Base-by-base conservation (phyloP, 2,329 filamentous ascomycete species). In the Penicillium decumbens region DNA sequence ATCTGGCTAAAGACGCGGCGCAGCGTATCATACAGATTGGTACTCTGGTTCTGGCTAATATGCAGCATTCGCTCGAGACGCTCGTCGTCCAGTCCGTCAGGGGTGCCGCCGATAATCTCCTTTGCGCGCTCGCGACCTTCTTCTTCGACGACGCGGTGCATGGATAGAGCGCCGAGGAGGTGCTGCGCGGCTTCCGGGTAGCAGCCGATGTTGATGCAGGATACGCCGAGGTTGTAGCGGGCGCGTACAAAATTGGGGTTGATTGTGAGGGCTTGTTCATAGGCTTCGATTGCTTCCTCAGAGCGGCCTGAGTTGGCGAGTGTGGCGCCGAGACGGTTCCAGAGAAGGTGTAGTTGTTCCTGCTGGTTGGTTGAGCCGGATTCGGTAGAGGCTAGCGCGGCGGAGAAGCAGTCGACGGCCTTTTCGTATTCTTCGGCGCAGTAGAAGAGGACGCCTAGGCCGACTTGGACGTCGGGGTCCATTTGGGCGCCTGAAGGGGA, bases 391-490 rank as follows among this genome's bases (percentile, higher is more conserved):
- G 89, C 88, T 23, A 98, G 82, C 0, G 95, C 92, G 0, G 92
- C 85, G 48, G 87, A 88, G 80, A 98, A 98, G 77, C 95, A 98
- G 76, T 98, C 93, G 32, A 98, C 92, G 0, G 93, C 93, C 75
- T 98, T 98, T 68, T 93, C 89, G 75, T 96, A 97, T 67, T 97
- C 92, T 72, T 98, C 93, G 27, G 89, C 90, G 44, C 92, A 93
- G 73, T 98, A 98, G 76, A 98, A 97, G 13, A 98, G 81, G 4
- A 98, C 93, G 30, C 95, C 95, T 1, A 98, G 80, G 1, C 93
- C 93, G 50, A 98, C 93, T 72, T 98, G 95, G 6, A 98, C 93
- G 67, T 98, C 93, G 0, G 93, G 93, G 65, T 98, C 95, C 88
- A 98, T 97, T 64, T 93, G 89, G 64, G 90, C 89, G 53, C 92